Evolutionary conservation across 129 eudicot genomes (phyloP), one percentile per base, ranked within the genome.

Genomic region (Tanacetum coccineum): DNA sequence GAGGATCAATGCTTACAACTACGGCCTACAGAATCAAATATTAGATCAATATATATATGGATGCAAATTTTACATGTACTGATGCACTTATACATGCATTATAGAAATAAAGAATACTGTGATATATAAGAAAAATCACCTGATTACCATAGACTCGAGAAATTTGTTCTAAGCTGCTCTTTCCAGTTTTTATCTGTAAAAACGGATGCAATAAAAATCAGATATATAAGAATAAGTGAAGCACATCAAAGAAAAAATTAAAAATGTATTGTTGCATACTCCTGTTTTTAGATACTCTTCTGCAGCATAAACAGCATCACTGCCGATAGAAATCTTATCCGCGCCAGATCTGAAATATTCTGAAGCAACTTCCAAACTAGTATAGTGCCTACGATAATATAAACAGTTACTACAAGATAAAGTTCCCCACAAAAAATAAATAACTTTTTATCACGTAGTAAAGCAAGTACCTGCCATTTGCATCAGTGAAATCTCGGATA

Each of bases 221-320:
- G n/a, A 53, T 18, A 49, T 60, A 26, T 22, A 56, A 19, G 22
- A 6, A 49, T 17, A 14, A 58, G 47, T 30, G 22, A 18, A 26
- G 3, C 18, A 58, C 17, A 11, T 14, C 2, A 15, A 11, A 51
- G 14, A 26, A 26, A 26, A 30, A 9, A 6, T 32, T 5, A 25
- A 26, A 48, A 46, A 20, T 19, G 54, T n/a, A n/a, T n/a, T n/a
- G n/a, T 62, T 74, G n/a, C 85, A 2, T 84, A 94, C 99, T 77
- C 95, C 95, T 3, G 97, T 84, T 74, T 73, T 89, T 55, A 87
- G 14, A 74, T 86, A 87, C 59, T 84, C 95, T 81, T 94, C 99
- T 39, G 99, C 97, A 55, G 99, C 99, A 80, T 84, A 94, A 74
- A 94, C 99, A 52, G 99, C 97, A 75, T 94, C 99, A 80, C 99